Base-by-base conservation (phyloP, 805 yeast genomes). In the Lachancea mirantina region DNA sequence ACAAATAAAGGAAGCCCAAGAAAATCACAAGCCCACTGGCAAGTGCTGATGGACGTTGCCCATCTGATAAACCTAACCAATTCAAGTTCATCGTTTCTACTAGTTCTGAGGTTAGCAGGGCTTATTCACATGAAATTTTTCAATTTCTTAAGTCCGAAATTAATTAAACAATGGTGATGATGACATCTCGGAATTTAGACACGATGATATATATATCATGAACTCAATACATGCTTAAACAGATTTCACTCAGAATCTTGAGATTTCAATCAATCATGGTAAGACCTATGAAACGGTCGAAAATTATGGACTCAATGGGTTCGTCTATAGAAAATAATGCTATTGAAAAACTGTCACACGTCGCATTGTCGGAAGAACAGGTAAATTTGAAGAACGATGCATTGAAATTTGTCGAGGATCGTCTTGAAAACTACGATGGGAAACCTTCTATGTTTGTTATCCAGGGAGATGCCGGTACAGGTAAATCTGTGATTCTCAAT, bases 11-110 rank as follows among this genome's bases (percentile, higher is more conserved):
- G 6, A 68, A 30, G 4, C 64, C 48, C 23, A 78, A 61, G 54
- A 80, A 80, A 11, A 75, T 60, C n/a, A 63, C 44, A 13, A 78
- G 58, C 2, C 87, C 87, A 2, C 70, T 67, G 1, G 83, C 68
- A 26, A 80, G 59, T 1, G 85, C 87, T 4, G 84, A 80, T 21
- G 72, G 71, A 17, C 46, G 47, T 9, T 47, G 37, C 14, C 50
- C 52, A 23, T 44, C 41, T 7, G 47, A 45, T 20, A 41, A 38
- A 19, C 35, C 28, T 15, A 45, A 14, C 13, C 35, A 29, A 6
- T 35, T 34, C 34, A 35, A 34, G 24, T 28, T 38, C 26, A 36
- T 28, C 36, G 25, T 41, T 19, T n/a, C n/a, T n/a, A n/a, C n/a
- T n/a, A n/a, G n/a, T n/a, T n/a, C n/a, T n/a, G n/a, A n/a, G n/a